Evolutionary conservation across 2,329 filamentous ascomycete species (phyloP).

Genomic region (Fusarium aywerte): DNA sequence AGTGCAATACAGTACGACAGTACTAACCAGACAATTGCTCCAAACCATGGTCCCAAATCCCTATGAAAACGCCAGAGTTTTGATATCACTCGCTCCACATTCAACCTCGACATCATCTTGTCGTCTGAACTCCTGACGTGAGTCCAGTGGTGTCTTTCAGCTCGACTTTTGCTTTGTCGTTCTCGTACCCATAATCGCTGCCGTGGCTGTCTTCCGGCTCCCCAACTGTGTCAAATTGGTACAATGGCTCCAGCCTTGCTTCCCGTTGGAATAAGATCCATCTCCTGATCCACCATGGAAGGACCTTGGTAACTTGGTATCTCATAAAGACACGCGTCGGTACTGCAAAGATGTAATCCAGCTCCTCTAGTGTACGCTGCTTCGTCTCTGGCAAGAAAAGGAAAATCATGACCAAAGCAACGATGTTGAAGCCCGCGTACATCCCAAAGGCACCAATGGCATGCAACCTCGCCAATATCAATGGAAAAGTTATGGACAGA

Average conservation of each 20-base stretch:
- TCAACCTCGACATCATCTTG: constrained; percentile 8
- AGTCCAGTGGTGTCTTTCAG: constrained; percentile 53
- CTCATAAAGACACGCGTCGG: constrained; percentile 66
- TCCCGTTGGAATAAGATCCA: constrained; percentile 64
- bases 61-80: constrained; percentile 28
- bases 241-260: constrained; percentile 56
- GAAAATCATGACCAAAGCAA: constrained; percentile 67
- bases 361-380: constrained; percentile 62
- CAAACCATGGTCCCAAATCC: constrained; percentile 18
- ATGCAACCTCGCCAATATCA: constrained; percentile 60
- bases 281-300: constrained; percentile 71
- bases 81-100: constrained; percentile 13
- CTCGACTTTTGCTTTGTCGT: constrained; percentile 54
- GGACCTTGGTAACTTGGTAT: constrained; percentile 66
- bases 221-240: constrained; percentile 52
- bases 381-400: constrained; percentile 69
- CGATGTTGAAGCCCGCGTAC: constrained; percentile 66
- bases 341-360: constrained; percentile 71
- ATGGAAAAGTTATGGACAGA: constrained; percentile 71
- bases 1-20: constrained; percentile 14
- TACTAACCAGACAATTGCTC: constrained; percentile 17
- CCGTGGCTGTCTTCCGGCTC: constrained; percentile 49
- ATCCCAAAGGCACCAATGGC: constrained; percentile 64
- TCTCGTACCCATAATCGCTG: constrained; percentile 49
- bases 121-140: constrained; percentile 37